Base-by-base conservation (phyloP, 257 asterid genomes). In the Asclepias syriaca region DNA sequence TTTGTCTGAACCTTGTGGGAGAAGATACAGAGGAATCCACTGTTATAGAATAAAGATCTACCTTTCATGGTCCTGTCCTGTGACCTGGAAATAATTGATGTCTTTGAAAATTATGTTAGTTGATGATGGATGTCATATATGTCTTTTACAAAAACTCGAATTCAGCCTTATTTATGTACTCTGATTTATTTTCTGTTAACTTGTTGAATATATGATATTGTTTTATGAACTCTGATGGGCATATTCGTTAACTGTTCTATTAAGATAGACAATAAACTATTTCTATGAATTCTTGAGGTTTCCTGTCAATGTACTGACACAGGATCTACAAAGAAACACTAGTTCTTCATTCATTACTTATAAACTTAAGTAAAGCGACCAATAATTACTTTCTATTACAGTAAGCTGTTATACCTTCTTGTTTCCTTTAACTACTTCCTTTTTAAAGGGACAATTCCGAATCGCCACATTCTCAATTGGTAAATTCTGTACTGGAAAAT, bases 401-500 rank as follows among this genome's bases (percentile, higher is more conserved):
- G 45, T 32, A 46, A 49, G 51, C 40, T 5, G 66, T 49, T 24
- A 24, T 24, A 24, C 46, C 53, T 21, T n/a, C n/a, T 4, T 53
- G 39, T 55, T 63, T 27, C 80, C 73, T 73, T 48, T 48, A 77
- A 24, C 75, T 72, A 72, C 78, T 80, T 85, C 70, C 5, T 86
- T 84, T 74, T 79, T 84, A 77, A 81, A 88, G 70, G 87, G 77
- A 72, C 97, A 92, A 5, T 74, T 78, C 79, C 78, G 88, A 34
- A 85, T 77, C 75, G 84, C 84, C 46, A 88, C 58, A 70, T 85
- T 73, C 24, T 88, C 90, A 45, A 90, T 79, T 1, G 95, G 86
- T 59, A 85, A 72, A 66, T 77, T 72, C 21, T 87, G 90, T 13
- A 77, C 73, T 0, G 97, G 98, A 27, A 92, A 95, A 50, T 86